Conservation (phyloP, 345 rosid genomes). For the Boechera stricta region DNA sequence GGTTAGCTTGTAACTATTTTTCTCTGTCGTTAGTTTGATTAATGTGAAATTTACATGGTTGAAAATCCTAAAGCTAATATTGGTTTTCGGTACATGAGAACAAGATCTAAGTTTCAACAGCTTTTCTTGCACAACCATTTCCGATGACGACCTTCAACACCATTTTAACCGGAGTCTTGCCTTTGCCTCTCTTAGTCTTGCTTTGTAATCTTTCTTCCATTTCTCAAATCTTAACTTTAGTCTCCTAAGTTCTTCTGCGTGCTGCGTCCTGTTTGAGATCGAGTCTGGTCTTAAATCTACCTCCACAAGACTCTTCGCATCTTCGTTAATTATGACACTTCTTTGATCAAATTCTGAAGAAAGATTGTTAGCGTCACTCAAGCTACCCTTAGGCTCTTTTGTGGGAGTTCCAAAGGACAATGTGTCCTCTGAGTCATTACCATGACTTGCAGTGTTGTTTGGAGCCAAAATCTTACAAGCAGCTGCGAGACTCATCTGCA, state of each 20-base stretch:
- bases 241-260: slow-evolving; percentile 62
- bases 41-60: slow-evolving; percentile 18
- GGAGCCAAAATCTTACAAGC: slow-evolving; percentile 67
- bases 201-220: slow-evolving; percentile 90
- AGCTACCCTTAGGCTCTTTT: slow-evolving; percentile 59
- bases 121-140: slow-evolving; percentile 82
- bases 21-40: neutral
- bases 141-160: slow-evolving; percentile 53
- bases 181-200: slow-evolving; percentile 65
- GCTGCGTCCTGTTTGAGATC: slow-evolving; percentile 38
- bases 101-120: slow-evolving; percentile 5
- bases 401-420: slow-evolving; percentile 65
- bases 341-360: slow-evolving; percentile 66
- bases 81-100: neutral
- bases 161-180: slow-evolving; percentile 59
- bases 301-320: slow-evolving; percentile 55
- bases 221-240: slow-evolving; percentile 65
- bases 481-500: slow-evolving; percentile 76
- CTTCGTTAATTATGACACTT: slow-evolving; percentile 64
- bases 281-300: slow-evolving; percentile 46
- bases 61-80: slow-evolving; percentile 7
- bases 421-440: slow-evolving; percentile 67
- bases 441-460: slow-evolving; percentile 53
- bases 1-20: neutral
- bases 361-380: slow-evolving; percentile 51